Evolutionary conservation across 495 filamentous ascomycete genomes (phyloP).

Genomic region (Aspergillus nanangensis): DNA sequence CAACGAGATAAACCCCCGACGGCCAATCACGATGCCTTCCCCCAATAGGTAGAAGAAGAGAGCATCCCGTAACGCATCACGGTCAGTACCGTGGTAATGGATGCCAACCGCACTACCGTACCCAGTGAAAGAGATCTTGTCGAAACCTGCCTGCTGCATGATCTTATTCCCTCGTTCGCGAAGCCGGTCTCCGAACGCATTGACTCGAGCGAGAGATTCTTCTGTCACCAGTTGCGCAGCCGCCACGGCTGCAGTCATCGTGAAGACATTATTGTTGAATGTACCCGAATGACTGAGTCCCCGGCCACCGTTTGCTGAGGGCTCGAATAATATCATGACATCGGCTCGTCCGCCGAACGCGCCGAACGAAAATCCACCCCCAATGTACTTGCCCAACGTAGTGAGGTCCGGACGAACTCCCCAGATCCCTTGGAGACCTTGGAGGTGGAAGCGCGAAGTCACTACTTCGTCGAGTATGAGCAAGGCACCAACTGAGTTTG

Average conservation of each 20-base stretch:
- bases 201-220: slow-evolving; percentile 10
- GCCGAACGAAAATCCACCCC: slow-evolving; percentile 60
- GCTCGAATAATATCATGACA: slow-evolving; percentile 54
- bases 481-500: slow-evolving; percentile 34
- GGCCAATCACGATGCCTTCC: slow-evolving; percentile 39
- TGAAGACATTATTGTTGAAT: slow-evolving; percentile 65
- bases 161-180: not conserved
- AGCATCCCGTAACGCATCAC: not conserved
- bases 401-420: slow-evolving; percentile 48
- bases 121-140: not conserved
- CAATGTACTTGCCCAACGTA: slow-evolving; percentile 60
- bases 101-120: not conserved
- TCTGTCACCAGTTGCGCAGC: slow-evolving; percentile 12
- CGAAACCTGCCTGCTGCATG: not conserved
- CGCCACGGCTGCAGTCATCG: slow-evolving; percentile 44
- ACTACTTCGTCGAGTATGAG: slow-evolving; percentile 65
- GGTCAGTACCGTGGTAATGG: not conserved
- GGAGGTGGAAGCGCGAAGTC: slow-evolving; percentile 49
- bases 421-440: slow-evolving; percentile 36
- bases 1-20: slow-evolving; percentile 37
- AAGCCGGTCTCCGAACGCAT: slow-evolving; percentile 13
- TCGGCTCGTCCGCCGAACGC: slow-evolving; percentile 56
- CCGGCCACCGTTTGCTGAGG: slow-evolving; percentile 12
- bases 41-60: not conserved
- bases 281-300: slow-evolving; percentile 53